Percentiles rank a stretch among this genome's conserved stretches.
Conservation (phyloP, 2,329 filamentous ascomycete genomes). For the Exophiala spinifera region DNA sequence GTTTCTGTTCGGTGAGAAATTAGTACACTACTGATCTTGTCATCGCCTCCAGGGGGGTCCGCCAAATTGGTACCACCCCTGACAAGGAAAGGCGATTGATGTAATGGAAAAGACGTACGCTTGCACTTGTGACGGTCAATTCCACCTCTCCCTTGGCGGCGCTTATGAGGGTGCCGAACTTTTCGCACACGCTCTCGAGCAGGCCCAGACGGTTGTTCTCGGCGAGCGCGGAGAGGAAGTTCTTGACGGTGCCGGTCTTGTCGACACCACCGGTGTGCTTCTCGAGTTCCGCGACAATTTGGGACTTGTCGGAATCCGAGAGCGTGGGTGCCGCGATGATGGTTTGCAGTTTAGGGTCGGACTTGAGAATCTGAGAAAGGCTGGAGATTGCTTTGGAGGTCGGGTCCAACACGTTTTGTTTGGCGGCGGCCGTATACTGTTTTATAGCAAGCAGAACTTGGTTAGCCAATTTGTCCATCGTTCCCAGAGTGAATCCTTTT, state of each 20-base stretch:
- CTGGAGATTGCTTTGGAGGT: slow-evolving; percentile 74
- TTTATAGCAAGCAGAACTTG: not conserved
- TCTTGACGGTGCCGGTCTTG: slow-evolving; percentile 81
- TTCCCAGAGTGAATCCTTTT: not conserved
- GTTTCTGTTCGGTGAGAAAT: slow-evolving; percentile 53
- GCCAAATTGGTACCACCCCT: no score
- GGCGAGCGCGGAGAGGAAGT: slow-evolving; percentile 85
- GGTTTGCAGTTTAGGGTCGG: slow-evolving; percentile 73
- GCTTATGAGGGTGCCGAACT: slow-evolving; percentile 84
- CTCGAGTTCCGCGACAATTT: slow-evolving; percentile 81
- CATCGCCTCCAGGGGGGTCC: no score
- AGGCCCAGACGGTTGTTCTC: slow-evolving; percentile 93
- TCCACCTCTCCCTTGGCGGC: slow-evolving; percentile 91
- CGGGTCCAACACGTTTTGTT: slow-evolving; percentile 78
- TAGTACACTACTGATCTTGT: no score
- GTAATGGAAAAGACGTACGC: slow-evolving; percentile 54
- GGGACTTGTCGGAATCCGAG: slow-evolving; percentile 71
- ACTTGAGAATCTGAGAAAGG: slow-evolving; percentile 70
- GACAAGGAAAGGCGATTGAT: no score
- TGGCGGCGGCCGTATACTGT: slow-evolving; percentile 93
- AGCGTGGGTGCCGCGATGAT: slow-evolving; percentile 83
- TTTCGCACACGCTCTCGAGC: slow-evolving; percentile 76
- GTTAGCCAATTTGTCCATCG: not conserved
- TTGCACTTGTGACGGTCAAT: slow-evolving; percentile 83
- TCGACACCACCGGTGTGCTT: slow-evolving; percentile 70